Evolutionary conservation across 108 stramenopile species (phyloP), one percentile per base, ranked within the genome.

Genomic region (Conticribra weissflogii): DNA sequence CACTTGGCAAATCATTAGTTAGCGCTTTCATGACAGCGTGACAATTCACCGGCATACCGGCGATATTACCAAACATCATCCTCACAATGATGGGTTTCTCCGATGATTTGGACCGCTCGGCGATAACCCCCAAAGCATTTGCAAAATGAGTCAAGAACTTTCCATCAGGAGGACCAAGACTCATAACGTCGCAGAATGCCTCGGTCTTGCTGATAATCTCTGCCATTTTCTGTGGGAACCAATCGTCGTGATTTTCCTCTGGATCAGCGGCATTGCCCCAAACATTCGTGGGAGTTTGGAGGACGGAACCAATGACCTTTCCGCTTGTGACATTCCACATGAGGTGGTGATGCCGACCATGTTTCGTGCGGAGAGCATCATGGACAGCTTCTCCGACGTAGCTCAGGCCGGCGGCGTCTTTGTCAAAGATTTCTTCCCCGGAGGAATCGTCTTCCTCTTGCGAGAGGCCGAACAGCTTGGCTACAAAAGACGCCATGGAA

Each of bases 321-420:
- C 87, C 85, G 32, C 68, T 78, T n/a, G 87, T 88, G 0, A 88
- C 84, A 59, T 88, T 88, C 87, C 87, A 88, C 53, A 83, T 58
- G 55, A 55, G 73, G 36, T 84, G 76, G 46, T 85, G 84, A 27
- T 83, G 74, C 44, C 72, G 68, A 49, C 71, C 78, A 69, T 88
- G 84, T 23, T 84, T 59, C 23, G 53, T 68, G 17, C 82, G 72
- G 5, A 88, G 72, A 23, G 56, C 70, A 53, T 88, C 58, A 58
- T 88, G 83, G 21, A 76, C 82, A 3, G 87, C 79, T 0, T 22
- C 49, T 7, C 84, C 84, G 3, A 88, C 81, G 33, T 83, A 45
- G 3, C 74, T 77, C 28, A 88, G 75, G 29, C 53, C 23, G 5
- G 19, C 64, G 15, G 84, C 84, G 54, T 76, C 76, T 12, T 50